phyloP scores from a whole-genome alignment of 148 eudicot genomes.

The Camellia granthamiana region DNA sequence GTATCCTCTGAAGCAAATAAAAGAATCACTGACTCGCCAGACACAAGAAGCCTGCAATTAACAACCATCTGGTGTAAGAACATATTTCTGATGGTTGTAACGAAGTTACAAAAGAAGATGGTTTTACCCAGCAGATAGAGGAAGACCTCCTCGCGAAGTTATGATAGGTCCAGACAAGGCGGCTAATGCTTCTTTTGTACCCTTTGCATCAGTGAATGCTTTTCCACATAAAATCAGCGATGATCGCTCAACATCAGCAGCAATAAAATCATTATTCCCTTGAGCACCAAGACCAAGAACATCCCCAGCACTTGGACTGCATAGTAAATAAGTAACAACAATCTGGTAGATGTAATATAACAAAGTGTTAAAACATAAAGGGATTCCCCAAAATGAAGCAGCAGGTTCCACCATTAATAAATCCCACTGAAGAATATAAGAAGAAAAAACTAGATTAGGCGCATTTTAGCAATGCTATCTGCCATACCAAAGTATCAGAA shows the following conservation, averaged over 20 bases:
- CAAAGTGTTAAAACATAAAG: background rate
- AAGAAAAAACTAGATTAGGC: background rate
- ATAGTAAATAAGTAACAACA: background rate
- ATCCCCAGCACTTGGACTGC: constrained; percentile 27
- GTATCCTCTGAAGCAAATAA: constrained; percentile 26
- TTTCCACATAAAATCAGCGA: constrained; percentile 31
- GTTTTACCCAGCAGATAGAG: constrained; percentile 25
- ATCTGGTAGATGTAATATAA: background rate
- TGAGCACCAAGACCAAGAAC: constrained; percentile 27
- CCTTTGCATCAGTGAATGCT: constrained; percentile 29
- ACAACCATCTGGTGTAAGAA: background rate
- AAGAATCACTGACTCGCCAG: constrained; percentile 21
- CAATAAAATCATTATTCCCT: constrained; percentile 25
- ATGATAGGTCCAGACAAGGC: constrained; percentile 28
- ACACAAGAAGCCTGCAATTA: constrained; percentile 25
- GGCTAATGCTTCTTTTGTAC: constrained; percentile 22
- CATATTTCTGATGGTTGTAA: background rate
- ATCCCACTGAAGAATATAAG: background rate
- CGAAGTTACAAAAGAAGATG: background rate
- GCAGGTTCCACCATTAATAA: background rate
- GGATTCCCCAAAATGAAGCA: constrained; percentile 1
- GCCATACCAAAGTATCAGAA: background rate
- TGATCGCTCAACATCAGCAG: constrained; percentile 29
- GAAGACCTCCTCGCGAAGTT: constrained; percentile 31
- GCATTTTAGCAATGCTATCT: background rate